Evolutionary conservation across 176 grass and related monocot genomes (phyloP), one percentile per base, ranked within the genome.

Genomic region (Microstegium vimineum): DNA sequence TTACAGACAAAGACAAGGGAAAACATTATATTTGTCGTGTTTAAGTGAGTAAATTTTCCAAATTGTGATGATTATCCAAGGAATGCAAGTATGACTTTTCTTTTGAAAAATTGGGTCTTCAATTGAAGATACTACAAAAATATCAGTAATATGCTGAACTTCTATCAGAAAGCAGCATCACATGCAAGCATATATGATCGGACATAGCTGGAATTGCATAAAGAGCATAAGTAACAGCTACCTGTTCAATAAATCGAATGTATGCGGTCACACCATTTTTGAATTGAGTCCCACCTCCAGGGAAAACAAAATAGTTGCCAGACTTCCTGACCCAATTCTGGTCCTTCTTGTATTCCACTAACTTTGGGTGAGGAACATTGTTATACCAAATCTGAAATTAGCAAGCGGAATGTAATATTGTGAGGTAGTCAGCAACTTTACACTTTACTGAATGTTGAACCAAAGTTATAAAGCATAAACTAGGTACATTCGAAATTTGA

Each of bases 281-380:
- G 82, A 98, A 98, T 76, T 98, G 96, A 78, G 93, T 98, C 46
- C 96, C 96, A 65, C 91, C 91, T 73, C 91, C 93, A 17, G 93
- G 96, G 30, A 95, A 95, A 77, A 93, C 73, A 79, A 98, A 84
- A 85, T 91, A 95, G 78, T 95, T 79, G 65, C 89, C 87, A 41
- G 89, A 95, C 32, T 64, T 89, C 45, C 69, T 79, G 46, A 98
- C 96, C 93, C 96, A 98, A 37, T 98, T 95, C 79, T 98, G 96
- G 66, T 95, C 90, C 79, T 98, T 98, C 71, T 98, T 98, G 74
- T 95, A 98, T 41, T 95, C 93, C 78, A 90, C 89, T 40, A 98
- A 85, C 63, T 98, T 98, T 37, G 96, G 80, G 61, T 98, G 96
- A 87, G 96, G 96, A 45, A 98, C 96, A 86, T 98, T 98, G 41